These are phyloP conservation scores for Solanum peruvianum DNA, from an alignment of 257 asterid genomes.

Conservation along the genomic window DNA sequence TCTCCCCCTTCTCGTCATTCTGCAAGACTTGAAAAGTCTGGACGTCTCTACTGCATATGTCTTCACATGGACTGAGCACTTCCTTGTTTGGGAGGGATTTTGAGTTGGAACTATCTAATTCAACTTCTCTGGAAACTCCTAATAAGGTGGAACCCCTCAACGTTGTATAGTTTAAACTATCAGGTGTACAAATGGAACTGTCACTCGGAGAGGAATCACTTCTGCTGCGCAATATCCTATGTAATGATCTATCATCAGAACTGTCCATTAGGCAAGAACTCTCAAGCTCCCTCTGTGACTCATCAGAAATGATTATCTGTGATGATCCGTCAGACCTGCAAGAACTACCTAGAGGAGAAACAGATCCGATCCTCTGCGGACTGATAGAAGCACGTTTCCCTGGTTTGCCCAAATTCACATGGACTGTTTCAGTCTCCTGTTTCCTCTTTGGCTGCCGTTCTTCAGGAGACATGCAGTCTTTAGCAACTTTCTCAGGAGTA, in stretches of 20 bases:
- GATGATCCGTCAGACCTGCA: conserved; percentile 4
- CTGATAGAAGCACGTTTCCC: neutral
- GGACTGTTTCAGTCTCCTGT: neutral
- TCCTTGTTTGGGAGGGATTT: neutral
- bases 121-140: neutral
- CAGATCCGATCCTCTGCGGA: neutral
- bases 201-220: neutral
- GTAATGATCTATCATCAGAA: neutral
- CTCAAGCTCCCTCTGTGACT: neutral
- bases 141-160: neutral
- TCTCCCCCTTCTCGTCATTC: neutral
- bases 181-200: neutral
- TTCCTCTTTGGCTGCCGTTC: conserved; percentile 2
- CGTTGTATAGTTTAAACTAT: neutral
- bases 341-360: neutral
- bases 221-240: neutral
- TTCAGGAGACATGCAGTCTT: conserved; percentile 1
- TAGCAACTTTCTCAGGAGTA: conserved; percentile 1
- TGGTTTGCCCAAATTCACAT: neutral
- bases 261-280: neutral
- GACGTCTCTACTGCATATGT: neutral
- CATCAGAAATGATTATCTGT: neutral
- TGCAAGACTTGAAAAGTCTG: neutral
- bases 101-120: neutral
- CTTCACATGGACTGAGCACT: neutral